phyloP scores from a whole-genome alignment of 768 basidiomycete species.

The Mycena haematopus region DNA sequence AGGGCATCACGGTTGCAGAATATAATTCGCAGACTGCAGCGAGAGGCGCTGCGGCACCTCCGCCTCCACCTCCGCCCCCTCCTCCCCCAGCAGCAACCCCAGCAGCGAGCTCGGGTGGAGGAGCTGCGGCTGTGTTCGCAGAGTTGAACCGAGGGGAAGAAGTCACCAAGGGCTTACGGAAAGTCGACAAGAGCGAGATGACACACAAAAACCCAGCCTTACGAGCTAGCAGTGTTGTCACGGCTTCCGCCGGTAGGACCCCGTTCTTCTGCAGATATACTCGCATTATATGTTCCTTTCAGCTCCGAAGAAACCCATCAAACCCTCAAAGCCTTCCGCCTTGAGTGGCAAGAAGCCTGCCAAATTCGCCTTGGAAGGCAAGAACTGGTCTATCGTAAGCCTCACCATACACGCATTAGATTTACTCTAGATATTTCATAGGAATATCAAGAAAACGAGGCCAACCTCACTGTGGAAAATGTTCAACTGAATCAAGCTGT shows the following conservation, averaged over 20 bases:
- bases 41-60: constrained; percentile 40
- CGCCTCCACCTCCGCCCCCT: constrained; percentile 63
- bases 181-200: constrained; percentile 97
- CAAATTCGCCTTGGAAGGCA: constrained; percentile 89
- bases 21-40: constrained; percentile 49
- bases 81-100: constrained; percentile 50
- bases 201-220: constrained; percentile 97
- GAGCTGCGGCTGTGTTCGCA: constrained; percentile 85
- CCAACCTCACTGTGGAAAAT: constrained; percentile 72
- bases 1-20: constrained; percentile 66
- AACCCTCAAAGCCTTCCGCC: constrained; percentile 85
- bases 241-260: constrained; percentile 34
- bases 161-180: constrained; percentile 89
- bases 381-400: constrained; percentile 90
- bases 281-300: background rate
- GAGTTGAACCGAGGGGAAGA: constrained; percentile 89
- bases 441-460: constrained; percentile 93
- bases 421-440: constrained; percentile 37
- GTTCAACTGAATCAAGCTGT: constrained; percentile 82
- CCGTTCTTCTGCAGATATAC: background rate
- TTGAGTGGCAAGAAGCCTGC: constrained; percentile 90
- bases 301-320: constrained; percentile 68
- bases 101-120: constrained; percentile 47
- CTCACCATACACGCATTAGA: background rate
- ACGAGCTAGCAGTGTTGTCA: constrained; percentile 64